These are phyloP conservation scores for Tritrichomonas musculus DNA, from an alignment of 208 protist species.

Conservation along the genomic window DNA sequence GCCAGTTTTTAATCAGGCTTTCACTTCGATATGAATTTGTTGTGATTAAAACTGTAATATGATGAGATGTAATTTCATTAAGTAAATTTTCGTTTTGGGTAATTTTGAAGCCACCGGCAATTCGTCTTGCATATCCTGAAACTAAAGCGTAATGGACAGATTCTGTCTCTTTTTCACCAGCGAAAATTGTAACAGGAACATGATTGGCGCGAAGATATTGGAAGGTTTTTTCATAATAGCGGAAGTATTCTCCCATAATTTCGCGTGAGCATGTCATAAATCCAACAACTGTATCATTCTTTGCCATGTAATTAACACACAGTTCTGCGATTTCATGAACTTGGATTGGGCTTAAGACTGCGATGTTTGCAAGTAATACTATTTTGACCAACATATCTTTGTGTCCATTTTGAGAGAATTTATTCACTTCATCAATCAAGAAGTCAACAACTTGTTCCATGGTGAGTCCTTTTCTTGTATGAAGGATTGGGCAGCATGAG, in stretches of 20 bases:
- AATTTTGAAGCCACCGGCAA: slow-evolving; percentile 12
- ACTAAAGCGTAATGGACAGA: not conserved
- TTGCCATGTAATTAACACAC: not conserved
- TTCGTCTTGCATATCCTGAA: not conserved
- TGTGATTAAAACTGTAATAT: not conserved
- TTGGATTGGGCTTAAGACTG: not conserved
- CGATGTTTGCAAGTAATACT: not conserved
- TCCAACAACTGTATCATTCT: not conserved
- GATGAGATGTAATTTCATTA: not conserved
- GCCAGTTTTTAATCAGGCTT: not conserved
- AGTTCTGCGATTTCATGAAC: not conserved
- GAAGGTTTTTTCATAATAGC: slow-evolving; percentile 1
- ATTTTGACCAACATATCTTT: not conserved
- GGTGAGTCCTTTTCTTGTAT: not conserved
- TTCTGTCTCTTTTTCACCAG: not conserved
- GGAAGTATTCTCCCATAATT: not conserved
- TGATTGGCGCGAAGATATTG: not conserved
- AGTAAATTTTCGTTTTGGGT: not conserved
- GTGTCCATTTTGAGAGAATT: no score
- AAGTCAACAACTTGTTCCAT: not conserved
- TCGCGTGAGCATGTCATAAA: not conserved
- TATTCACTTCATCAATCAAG: not conserved
- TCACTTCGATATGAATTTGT: not conserved
- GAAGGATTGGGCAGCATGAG: not conserved
- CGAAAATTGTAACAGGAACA: not conserved